Base-by-base conservation (phyloP, 257 asterid species). In the Gentiana straminea region DNA sequence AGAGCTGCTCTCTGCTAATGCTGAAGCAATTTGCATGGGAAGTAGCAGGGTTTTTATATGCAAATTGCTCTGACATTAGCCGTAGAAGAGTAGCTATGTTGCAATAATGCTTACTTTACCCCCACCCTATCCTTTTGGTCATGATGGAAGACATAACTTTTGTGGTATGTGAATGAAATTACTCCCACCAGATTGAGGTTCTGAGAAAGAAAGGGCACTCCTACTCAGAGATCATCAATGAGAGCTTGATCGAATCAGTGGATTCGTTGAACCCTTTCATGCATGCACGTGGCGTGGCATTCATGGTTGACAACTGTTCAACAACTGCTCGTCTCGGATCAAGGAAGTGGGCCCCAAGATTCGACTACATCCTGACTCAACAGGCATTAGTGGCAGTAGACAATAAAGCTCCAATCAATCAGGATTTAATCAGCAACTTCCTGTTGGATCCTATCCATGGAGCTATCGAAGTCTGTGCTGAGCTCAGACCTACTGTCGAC, bases 281-380 rank as follows among this genome's bases (percentile, higher is more conserved):
- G 98, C 98, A 90, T 1, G 96, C 98, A 6, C 89, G 95, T 37
- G 96, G 98, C n/a, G 98, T 90, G 8, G 81, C 98, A 1, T 90
- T 90, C 73, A 90, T 90, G 98, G 98, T 90, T 1, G 98, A 90
- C 69, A 90, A 90, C 70, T 90, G 98, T 62, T 90, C 98, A 37
- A 90, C 98, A 10, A 90, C 98, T 8, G 98, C 96, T 8, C 75
- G 96, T 1, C 54, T 86, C 67, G 98, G 98, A 35, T 84, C 98
- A 3, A 82, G 96, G 76, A 90, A 90, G 68, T 90, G 98, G 96
- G 96, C 98, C 3, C 95, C 96, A 4, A 70, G 96, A 47, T 90
- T 90, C 8, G 98, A 90, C 45, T 90, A 86, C 73, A 68, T 82
- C 61, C 81, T 90, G 48, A 90, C 95, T 13, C 98, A 90, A 68